Conservation (phyloP, 345 rosid genomes). For the Adansonia digitata region DNA sequence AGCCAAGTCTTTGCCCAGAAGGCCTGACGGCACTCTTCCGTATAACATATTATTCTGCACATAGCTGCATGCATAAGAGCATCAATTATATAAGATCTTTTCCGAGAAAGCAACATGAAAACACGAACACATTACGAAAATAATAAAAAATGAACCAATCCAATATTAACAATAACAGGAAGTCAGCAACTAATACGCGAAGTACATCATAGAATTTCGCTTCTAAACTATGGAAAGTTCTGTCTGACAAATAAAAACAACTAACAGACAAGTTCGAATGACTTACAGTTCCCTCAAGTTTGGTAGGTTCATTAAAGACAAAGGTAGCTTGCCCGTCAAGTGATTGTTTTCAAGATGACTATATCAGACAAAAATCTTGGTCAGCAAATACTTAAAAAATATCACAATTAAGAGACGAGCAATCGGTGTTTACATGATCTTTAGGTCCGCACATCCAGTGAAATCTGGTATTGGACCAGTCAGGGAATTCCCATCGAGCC, state of each 20-base stretch:
- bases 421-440: conserved; percentile 57
- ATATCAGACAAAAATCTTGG: conserved; percentile 23
- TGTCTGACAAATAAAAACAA: neutral
- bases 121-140: neutral
- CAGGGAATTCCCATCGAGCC: conserved; percentile 87
- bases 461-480: conserved; percentile 87
- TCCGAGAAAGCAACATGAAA: neutral
- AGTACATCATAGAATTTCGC: conserved; percentile 1
- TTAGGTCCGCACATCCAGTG: conserved; percentile 56
- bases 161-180: neutral
- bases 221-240: neutral
- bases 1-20: conserved; percentile 39
- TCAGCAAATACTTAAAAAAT: conserved; percentile 22
- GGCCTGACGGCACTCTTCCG: conserved; percentile 69
- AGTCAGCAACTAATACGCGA: no score
- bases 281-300: conserved; percentile 95
- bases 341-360: conserved; percentile 96
- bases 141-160: neutral
- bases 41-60: conserved; percentile 80
- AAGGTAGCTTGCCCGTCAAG: conserved; percentile 77
- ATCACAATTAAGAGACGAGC: conserved; percentile 10
- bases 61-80: conserved; percentile 52
- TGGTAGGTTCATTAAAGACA: conserved; percentile 58
- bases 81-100: conserved; percentile 17
- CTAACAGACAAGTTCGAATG: conserved; percentile 21